phyloP scores from a whole-genome alignment of 371 early-diverging fungal genomes.

The Globomyces sp. region DNA sequence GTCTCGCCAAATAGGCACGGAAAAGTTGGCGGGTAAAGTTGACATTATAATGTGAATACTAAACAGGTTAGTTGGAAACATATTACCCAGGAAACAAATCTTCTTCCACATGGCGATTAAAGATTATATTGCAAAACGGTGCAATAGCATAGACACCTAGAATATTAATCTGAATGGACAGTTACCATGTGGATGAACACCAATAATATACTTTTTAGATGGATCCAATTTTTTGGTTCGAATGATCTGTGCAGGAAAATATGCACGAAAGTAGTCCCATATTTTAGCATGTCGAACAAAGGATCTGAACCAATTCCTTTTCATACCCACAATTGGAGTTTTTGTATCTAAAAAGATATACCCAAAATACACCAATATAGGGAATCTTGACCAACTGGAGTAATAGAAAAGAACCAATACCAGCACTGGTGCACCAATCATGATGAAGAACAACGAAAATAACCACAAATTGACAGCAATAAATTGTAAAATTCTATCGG shows the following conservation, averaged over 20 bases:
- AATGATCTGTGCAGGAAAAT: slow-evolving; percentile 71
- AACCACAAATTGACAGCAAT: slow-evolving; percentile 1
- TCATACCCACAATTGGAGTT: neutral
- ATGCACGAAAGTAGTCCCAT: slow-evolving; percentile 46
- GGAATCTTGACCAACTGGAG: neutral
- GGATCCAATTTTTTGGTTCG: slow-evolving; percentile 75
- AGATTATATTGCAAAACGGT: slow-evolving; percentile 2
- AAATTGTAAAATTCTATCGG: neutral
- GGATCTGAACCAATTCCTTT: neutral
- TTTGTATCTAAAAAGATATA: slow-evolving; percentile 4
- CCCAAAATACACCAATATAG: neutral
- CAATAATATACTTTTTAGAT: slow-evolving; percentile 51
- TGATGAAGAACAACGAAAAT: slow-evolving; percentile 2
- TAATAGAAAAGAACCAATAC: neutral
- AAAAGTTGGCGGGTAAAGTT: slow-evolving; percentile 31
- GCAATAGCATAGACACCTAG: slow-evolving; percentile 14
- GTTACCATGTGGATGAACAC: slow-evolving; percentile 12
- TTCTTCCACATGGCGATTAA: neutral
- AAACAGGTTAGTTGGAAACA: neutral
- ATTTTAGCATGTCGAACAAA: slow-evolving; percentile 2
- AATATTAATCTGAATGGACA: neutral
- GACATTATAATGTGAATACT: slow-evolving; percentile 21
- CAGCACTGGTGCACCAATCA: neutral
- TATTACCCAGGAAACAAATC: slow-evolving; percentile 19
- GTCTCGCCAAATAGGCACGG: slow-evolving; percentile 28